These are phyloP conservation scores for Knoxdaviesia capensis DNA, from an alignment of 2,329 filamentous ascomycete species.

Conservation along the genomic window DNA sequence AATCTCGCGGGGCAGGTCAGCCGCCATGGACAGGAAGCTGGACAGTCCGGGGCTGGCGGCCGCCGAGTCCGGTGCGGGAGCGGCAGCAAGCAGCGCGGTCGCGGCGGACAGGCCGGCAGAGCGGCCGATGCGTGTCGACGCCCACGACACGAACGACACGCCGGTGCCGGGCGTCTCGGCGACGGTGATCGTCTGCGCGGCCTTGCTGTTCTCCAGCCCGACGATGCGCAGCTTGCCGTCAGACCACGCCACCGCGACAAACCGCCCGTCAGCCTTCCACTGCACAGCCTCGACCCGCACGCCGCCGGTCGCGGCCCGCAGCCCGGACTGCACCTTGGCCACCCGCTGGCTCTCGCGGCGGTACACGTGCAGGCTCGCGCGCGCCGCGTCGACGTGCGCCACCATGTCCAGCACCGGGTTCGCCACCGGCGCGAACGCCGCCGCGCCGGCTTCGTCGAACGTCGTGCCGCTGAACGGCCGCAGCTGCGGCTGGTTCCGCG, in stretches of 20 bases:
- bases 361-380: too few relatives aligned
- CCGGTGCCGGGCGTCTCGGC: constrained; percentile 13
- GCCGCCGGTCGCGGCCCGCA: neutral
- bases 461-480: too few relatives aligned
- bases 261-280: constrained; percentile 31
- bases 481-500: too few relatives aligned
- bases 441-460: too few relatives aligned
- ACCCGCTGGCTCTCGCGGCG: too few relatives aligned
- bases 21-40: constrained; percentile 2
- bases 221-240: constrained; percentile 62
- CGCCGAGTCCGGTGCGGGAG: neutral
- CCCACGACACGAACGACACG: constrained; percentile 3
- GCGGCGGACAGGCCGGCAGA: too few relatives aligned
- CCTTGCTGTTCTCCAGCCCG: constrained; percentile 63
- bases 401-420: too few relatives aligned
- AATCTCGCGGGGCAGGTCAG: constrained; percentile 51
- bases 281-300: constrained; percentile 5
- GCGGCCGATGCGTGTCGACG: constrained; percentile 3
- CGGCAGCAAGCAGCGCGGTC: too few relatives aligned
- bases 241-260: constrained; percentile 67
- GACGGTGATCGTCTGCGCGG: constrained; percentile 49
- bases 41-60: constrained; percentile 1
- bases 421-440: too few relatives aligned
- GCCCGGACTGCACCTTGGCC: too few relatives aligned
- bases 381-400: too few relatives aligned